Conservation (phyloP, 2,329 filamentous ascomycete species). For the Sclerotinia nivalis region DNA sequence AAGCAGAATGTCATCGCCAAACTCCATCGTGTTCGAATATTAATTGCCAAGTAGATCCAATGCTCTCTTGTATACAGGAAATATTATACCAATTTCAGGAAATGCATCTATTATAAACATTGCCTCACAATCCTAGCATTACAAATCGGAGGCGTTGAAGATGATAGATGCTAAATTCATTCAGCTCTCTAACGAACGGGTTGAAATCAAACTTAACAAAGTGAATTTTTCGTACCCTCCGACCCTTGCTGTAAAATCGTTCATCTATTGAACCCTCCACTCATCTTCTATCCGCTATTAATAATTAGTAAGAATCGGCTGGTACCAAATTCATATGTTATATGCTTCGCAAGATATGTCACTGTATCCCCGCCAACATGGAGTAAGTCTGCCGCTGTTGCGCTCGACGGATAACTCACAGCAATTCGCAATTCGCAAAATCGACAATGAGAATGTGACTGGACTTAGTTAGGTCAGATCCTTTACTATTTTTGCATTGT, state of each 20-base stretch:
- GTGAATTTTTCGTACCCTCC: neutral
- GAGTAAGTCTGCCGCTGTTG: too few relatives aligned
- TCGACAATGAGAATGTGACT: too few relatives aligned
- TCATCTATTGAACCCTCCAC: conserved; percentile 35
- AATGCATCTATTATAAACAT: neutral
- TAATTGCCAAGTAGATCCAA: neutral
- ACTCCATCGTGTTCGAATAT: neutral
- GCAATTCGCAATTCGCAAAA: too few relatives aligned
- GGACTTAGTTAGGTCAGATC: too few relatives aligned
- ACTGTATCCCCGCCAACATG: too few relatives aligned
- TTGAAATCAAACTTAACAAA: neutral
- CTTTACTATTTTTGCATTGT: too few relatives aligned
- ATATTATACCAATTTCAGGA: conserved; percentile 3
- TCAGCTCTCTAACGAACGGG: neutral
- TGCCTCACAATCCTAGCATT: conserved; percentile 5
- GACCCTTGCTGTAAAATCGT: conserved; percentile 34
- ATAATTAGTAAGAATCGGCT: neutral
- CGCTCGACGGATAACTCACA: too few relatives aligned
- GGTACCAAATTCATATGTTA: too few relatives aligned
- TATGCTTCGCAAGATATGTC: too few relatives aligned
- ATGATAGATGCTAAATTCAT: neutral
- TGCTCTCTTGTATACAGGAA: neutral
- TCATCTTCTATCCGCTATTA: conserved; percentile 35
- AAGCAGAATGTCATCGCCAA: neutral
- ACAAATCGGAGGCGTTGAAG: conserved; percentile 5